Evolutionary conservation across 140 eudicot species (phyloP), one percentile per base, ranked within the genome.

Genomic region (Ambrosia hybrid): DNA sequence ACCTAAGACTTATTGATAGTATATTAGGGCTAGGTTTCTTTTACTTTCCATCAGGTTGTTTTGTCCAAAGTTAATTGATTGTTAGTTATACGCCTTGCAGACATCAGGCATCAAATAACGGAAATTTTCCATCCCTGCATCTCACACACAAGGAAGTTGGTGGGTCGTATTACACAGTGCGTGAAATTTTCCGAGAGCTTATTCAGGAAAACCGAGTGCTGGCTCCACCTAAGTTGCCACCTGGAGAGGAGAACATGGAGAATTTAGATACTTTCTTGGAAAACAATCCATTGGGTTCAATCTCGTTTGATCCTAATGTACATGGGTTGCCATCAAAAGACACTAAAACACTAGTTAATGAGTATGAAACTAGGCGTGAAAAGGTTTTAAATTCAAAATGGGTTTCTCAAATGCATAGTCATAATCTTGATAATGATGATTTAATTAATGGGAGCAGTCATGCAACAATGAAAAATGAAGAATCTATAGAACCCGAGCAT

Each of bases 71-170:
- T 41, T 52, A 0, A 15, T 15, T 39, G 49, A 16, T 39, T 51
- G 68, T 11, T 34, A 14, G 16, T 14, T 48, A 58, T 57, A 41
- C 9, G 36, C 43, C 41, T 82, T 87, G 73, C 85, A 93, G 99
- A 73, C 74, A 90, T 79, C 99, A 93, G 84, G 68, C 30, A 21
- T 72, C 86, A 67, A 85, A 93, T 57, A 67, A 81, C 33, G 97
- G 97, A 49, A 83, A 70, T 76, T 93, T 93, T 56, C 99, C 99
- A 37, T 88, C 99, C 4, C 82, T 93, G 63, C 82, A 74, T 73
- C 85, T 86, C 70, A 87, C 99, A 55, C 97, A 88, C 80, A 90
- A 90, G 82, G 94, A 93, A 86, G 97, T 93, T 75, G 99, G 99
- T 13, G 99, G 99, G 59, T 93, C 99, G 13, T 93, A 82, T 81